phyloP scores from a whole-genome alignment of 2,329 filamentous ascomycete genomes.

The Sordariomycetes sp. region DNA sequence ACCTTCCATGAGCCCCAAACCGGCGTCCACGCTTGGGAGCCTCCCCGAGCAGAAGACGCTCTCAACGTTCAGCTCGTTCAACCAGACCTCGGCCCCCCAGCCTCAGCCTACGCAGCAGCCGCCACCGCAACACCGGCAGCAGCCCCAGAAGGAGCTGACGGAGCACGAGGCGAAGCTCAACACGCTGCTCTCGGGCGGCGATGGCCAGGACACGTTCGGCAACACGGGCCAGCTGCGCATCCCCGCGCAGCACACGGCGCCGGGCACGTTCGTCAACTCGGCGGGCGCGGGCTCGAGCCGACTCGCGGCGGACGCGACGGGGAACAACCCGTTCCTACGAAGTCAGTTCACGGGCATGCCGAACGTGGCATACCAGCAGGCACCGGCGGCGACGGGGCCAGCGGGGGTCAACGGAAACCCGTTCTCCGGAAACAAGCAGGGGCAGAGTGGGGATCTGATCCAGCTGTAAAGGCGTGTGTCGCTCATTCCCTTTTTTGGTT shows the following conservation, averaged over 20 bases:
- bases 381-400: conserved; percentile 46
- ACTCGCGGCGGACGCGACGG: conserved; percentile 60
- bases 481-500: neutral
- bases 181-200: conserved; percentile 71
- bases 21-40: conserved; percentile 57
- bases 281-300: conserved; percentile 70
- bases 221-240: conserved; percentile 96
- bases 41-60: conserved; percentile 79
- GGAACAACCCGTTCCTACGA: conserved; percentile 82
- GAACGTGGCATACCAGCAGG: conserved; percentile 42
- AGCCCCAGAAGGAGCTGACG: conserved; percentile 43
- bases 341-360: conserved; percentile 76
- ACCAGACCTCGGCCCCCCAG: conserved; percentile 16
- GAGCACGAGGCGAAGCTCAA: conserved; percentile 72
- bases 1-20: conserved; percentile 40
- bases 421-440: conserved; percentile 37
- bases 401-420: conserved; percentile 51
- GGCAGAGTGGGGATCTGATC: conserved; percentile 47
- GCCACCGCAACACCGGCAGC: conserved; percentile 23
- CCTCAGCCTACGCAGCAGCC: conserved; percentile 34
- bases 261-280: conserved; percentile 93
- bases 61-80: conserved; percentile 26
- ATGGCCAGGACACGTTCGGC: conserved; percentile 94
- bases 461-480: conserved; percentile 38
- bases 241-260: conserved; percentile 90